These are phyloP conservation scores for Colletotrichum sojae DNA, from an alignment of 2,329 filamentous ascomycete species.

Conservation along the genomic window DNA sequence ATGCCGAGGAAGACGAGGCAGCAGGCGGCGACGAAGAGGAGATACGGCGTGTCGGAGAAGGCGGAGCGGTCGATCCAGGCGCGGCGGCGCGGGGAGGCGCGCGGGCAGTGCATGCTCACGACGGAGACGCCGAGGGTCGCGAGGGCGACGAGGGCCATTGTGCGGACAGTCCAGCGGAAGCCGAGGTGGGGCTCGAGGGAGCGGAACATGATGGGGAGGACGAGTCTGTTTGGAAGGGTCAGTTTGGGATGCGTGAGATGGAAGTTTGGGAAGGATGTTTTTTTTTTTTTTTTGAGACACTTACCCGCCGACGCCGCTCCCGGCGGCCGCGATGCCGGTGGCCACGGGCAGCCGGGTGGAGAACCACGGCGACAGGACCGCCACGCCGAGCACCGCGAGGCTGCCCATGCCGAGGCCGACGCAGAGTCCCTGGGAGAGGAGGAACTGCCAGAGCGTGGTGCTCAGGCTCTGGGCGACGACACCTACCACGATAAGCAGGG, in stretches of 20 bases:
- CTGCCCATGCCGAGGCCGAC: slow-evolving; percentile 61
- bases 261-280: slow-evolving; percentile 48
- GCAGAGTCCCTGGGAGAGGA: slow-evolving; percentile 62
- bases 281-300: too few species aligned
- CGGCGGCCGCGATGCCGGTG: slow-evolving; percentile 51
- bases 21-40: slow-evolving; percentile 52
- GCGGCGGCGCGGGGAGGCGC: slow-evolving; percentile 24
- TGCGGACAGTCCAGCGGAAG: slow-evolving; percentile 34
- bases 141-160: slow-evolving; percentile 27
- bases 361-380: slow-evolving; percentile 54
- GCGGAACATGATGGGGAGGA: slow-evolving; percentile 31
- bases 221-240: slow-evolving; percentile 65
- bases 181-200: slow-evolving; percentile 22
- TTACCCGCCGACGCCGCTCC: slow-evolving; percentile 48
- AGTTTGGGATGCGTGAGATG: slow-evolving; percentile 55
- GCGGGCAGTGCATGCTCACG: slow-evolving; percentile 48
- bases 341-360: slow-evolving; percentile 47
- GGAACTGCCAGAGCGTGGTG: slow-evolving; percentile 62
- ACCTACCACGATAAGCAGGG: slow-evolving; percentile 60
- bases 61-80: slow-evolving; percentile 47
- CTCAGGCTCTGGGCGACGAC: slow-evolving; percentile 61
- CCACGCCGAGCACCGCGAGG: slow-evolving; percentile 54
- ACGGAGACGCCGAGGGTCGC: slow-evolving; percentile 29
- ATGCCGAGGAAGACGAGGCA: slow-evolving; percentile 60
- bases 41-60: slow-evolving; percentile 55